phyloP scores from a whole-genome alignment of 2,329 filamentous ascomycete genomes.

The Phyllosticta capitalensis region DNA sequence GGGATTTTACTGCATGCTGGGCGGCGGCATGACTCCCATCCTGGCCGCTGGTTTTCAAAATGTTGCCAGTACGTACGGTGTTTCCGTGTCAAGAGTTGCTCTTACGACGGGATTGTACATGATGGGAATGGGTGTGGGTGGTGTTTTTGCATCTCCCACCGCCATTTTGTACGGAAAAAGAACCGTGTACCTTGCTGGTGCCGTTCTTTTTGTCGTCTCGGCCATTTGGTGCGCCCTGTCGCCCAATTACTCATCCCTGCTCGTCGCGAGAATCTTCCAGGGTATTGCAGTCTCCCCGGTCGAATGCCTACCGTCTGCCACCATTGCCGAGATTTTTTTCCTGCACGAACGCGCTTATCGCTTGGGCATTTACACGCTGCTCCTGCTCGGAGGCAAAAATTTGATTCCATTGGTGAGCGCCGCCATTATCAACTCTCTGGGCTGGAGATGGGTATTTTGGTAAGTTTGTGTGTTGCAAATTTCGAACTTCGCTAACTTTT shows the following conservation, averaged over 20 bases:
- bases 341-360: conserved; percentile 88
- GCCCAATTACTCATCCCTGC: conserved; percentile 67
- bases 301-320: conserved; percentile 86
- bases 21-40: conserved; percentile 84
- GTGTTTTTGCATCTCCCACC: conserved; percentile 75
- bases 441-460: conserved; percentile 91
- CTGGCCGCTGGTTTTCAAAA: conserved; percentile 83
- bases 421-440: conserved; percentile 64
- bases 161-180: conserved; percentile 87
- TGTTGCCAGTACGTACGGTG: conserved; percentile 57
- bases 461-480: conserved; percentile 30
- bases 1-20: conserved; percentile 87
- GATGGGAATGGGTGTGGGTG: conserved; percentile 82
- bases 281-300: conserved; percentile 82
- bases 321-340: conserved; percentile 94
- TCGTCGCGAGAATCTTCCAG: conserved; percentile 76
- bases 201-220: conserved; percentile 66
- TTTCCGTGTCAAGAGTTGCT: conserved; percentile 64
- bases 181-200: conserved; percentile 73
- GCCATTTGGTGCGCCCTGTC: conserved; percentile 82
- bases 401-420: conserved; percentile 80
- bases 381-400: conserved; percentile 87
- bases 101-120: conserved; percentile 89
- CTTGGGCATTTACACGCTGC: conserved; percentile 83
- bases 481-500: neutral